Evolutionary conservation across 202 grass and related monocot species (phyloP).

Genomic region (Miscanthus sacchariflorus): DNA sequence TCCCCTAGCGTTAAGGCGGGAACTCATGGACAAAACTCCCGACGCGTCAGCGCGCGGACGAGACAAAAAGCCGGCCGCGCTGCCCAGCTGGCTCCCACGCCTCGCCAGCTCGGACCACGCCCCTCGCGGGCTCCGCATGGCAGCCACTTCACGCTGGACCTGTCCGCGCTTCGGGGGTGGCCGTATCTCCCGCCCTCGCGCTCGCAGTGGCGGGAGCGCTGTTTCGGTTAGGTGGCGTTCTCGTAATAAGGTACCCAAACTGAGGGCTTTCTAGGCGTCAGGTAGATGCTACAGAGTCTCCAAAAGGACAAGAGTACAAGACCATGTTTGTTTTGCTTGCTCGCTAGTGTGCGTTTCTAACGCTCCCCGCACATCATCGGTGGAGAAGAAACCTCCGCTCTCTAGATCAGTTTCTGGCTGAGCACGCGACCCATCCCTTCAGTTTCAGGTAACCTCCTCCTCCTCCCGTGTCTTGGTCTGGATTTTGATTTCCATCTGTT

Average conservation of each 20-base stretch:
- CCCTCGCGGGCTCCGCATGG: slow-evolving; percentile 13
- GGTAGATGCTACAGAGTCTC: not conserved
- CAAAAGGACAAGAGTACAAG: not conserved
- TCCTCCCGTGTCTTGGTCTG: not conserved
- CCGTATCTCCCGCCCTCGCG: not conserved
- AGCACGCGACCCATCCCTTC: not conserved
- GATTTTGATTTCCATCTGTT: not conserved
- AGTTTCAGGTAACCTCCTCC: slow-evolving; percentile 21
- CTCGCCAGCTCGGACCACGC: slow-evolving; percentile 42
- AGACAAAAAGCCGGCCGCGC: slow-evolving; percentile 38
- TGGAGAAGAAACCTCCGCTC: slow-evolving; percentile 13
- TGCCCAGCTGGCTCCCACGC: slow-evolving; percentile 47
- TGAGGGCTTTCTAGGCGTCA: not conserved
- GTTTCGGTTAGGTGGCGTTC: slow-evolving; percentile 29
- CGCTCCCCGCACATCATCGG: too few relatives aligned
- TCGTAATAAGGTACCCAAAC: slow-evolving; percentile 21
- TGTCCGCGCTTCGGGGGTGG: too few relatives aligned
- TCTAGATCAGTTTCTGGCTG: not conserved
- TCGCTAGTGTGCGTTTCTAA: slow-evolving; percentile 46
- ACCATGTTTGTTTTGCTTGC: not conserved
- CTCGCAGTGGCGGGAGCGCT: slow-evolving; percentile 52
- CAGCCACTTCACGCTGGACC: not conserved
- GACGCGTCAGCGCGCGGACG: slow-evolving; percentile 32
- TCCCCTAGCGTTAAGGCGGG: slow-evolving; percentile 28
- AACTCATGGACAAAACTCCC: not conserved